Evolutionary conservation across 1,139 yeast species (phyloP).

Genomic region (Pichia sp.): DNA sequence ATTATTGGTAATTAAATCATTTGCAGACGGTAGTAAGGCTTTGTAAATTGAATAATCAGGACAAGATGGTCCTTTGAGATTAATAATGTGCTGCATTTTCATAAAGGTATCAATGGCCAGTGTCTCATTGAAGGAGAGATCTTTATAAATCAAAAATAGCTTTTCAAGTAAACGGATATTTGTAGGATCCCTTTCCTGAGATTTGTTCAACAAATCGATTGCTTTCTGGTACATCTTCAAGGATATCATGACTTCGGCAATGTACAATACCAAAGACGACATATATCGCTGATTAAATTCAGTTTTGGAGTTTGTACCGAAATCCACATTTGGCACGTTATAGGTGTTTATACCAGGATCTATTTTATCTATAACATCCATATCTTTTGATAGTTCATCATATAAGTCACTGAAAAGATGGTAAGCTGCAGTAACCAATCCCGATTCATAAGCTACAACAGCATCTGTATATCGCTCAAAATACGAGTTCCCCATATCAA

Average conservation of each 20-base stretch:
- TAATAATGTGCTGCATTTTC: neutral
- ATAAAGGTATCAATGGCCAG: constrained; percentile 4
- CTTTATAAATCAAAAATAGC: constrained; percentile 1
- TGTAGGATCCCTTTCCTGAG: constrained; percentile 2
- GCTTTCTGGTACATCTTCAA: neutral
- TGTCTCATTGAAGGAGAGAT: constrained; percentile 5
- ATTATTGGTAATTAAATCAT: neutral
- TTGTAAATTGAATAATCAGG: constrained; percentile 1
- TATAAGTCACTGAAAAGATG: neutral
- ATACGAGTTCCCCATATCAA: no score
- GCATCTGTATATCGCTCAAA: constrained; percentile 2
- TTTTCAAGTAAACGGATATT: constrained; percentile 4
- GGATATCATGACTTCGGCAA: no score
- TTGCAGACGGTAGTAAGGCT: neutral
- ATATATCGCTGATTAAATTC: no score
- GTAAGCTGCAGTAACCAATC: constrained; percentile 2
- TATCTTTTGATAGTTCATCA: no score
- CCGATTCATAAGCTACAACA: constrained; percentile 3
- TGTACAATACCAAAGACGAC: no score
- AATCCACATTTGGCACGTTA: neutral
- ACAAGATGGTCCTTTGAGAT: neutral
- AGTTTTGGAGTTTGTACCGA: neutral
- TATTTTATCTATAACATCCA: no score
- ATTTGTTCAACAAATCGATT: constrained; percentile 1
- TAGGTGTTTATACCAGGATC: no score